phyloP scores from a whole-genome alignment of 164 flowering plant genomes.

The Houttuynia cordata region DNA sequence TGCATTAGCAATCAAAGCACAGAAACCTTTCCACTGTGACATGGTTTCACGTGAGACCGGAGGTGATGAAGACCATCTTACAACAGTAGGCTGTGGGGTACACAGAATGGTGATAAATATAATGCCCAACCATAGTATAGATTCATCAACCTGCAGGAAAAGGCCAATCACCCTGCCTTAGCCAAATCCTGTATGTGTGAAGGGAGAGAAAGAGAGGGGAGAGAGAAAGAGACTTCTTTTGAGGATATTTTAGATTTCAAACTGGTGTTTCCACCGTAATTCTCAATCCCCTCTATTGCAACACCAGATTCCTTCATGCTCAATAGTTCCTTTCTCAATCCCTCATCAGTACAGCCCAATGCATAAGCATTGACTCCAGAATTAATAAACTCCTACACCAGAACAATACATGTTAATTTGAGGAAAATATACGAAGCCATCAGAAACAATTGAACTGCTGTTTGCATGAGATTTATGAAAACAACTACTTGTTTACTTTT shows the following conservation, averaged over 20 bases:
- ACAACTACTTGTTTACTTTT: slow-evolving; percentile 40
- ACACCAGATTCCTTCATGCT: slow-evolving; percentile 67
- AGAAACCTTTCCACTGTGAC: slow-evolving; percentile 83
- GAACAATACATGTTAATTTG: neutral
- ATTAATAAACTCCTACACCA: slow-evolving; percentile 67
- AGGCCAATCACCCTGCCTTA: neutral
- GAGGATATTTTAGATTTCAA: slow-evolving; percentile 57
- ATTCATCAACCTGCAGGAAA: slow-evolving; percentile 69
- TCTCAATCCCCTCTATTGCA: slow-evolving; percentile 61
- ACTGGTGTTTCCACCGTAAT: slow-evolving; percentile 61
- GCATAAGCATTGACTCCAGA: slow-evolving; percentile 98
- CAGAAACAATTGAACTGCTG: neutral
- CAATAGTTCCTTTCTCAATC: slow-evolving; percentile 66
- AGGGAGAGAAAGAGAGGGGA: neutral
- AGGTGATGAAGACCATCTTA: slow-evolving; percentile 82
- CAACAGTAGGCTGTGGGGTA: slow-evolving; percentile 90
- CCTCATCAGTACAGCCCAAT: slow-evolving; percentile 88
- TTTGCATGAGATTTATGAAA: slow-evolving; percentile 2
- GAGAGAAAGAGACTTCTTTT: slow-evolving; percentile 42
- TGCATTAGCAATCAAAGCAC: slow-evolving; percentile 93
- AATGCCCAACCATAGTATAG: slow-evolving; percentile 89
- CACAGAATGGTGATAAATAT: slow-evolving; percentile 89
- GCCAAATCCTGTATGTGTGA: neutral
- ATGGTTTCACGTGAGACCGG: slow-evolving; percentile 64
- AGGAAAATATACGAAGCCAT: neutral